Evolutionary conservation across 345 rosid genomes (phyloP), one percentile per base, ranked within the genome.

Genomic region (Populus deltoides): DNA sequence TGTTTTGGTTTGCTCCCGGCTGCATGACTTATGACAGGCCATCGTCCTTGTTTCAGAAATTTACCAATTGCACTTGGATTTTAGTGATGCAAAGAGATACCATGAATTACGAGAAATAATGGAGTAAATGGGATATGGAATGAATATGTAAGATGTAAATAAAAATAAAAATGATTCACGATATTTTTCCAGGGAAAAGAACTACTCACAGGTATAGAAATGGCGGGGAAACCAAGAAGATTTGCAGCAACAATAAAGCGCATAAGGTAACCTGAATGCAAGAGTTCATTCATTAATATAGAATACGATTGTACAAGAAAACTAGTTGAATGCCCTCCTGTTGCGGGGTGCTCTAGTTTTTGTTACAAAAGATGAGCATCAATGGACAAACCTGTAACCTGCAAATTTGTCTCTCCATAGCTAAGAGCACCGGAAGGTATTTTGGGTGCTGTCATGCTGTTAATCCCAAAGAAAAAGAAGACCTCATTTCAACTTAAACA

Each of bases 181-280:
- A 22, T 13, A 35, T 67, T 9, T 8, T 31, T 49, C 68, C 22
- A 24, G 25, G 9, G 38, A 7, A 9, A 12, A 53, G 16, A 2
- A 41, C 36, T 66, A 84, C 92, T 86, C 81, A 94, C 97, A 2
- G 97, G 98, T 79, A 93, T 81, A 75, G 95, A 86, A 72, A 92
- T 90, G 82, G 97, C 97, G 17, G 98, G 97, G 39, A 93, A 79
- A 72, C 98, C 97, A 18, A 92, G 89, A 80, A 93, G 97, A 81
- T 93, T 92, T 55, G 87, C 92, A 7, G 94, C 83, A 47, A 82
- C 1, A 43, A 87, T 53, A 74, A 93, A 93, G 63, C 90, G 86
- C 98, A 93, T 92, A 35, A 93, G 93, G 77, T 89, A 77, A 81
- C 84, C 98, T 90, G 91, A 29, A 77, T 84, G 31, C 65, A 59